Conservation (phyloP, 2,329 filamentous ascomycete species). For the Raffaelea albimanens region DNA sequence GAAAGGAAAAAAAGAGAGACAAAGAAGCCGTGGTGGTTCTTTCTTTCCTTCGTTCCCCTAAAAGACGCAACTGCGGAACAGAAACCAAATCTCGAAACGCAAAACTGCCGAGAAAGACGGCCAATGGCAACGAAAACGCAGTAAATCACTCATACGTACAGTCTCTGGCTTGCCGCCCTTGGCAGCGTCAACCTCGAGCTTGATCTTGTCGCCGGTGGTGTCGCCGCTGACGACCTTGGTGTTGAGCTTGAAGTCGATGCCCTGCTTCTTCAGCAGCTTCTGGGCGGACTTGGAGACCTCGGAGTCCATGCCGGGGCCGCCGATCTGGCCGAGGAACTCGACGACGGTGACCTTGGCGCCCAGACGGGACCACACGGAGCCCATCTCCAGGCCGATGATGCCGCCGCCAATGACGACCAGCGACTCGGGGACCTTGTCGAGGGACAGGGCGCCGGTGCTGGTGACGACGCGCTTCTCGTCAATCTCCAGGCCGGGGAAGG, state of each 20-base stretch:
- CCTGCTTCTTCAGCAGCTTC: constrained; percentile 92
- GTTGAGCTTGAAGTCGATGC: constrained; percentile 94
- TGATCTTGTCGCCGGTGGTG: constrained; percentile 64
- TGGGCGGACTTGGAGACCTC: constrained; percentile 88
- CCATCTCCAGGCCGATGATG: constrained; percentile 99
- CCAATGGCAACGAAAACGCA: no score
- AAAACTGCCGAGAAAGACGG: no score
- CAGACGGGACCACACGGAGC: constrained; percentile 90
- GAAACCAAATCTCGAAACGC: not conserved
- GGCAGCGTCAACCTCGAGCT: constrained; percentile 78
- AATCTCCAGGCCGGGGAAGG: constrained; percentile 90
- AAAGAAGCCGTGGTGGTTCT: no score
- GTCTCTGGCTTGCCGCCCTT: constrained; percentile 95
- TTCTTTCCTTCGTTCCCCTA: no score
- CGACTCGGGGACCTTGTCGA: constrained; percentile 87
- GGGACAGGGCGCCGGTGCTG: constrained; percentile 85
- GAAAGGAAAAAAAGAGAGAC: not conserved
- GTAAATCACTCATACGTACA: no score
- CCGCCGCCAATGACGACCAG: constrained; percentile 96
- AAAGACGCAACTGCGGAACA: not conserved
- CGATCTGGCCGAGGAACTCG: constrained; percentile 92
- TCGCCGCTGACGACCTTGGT: constrained; percentile 91
- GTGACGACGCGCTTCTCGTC: constrained; percentile 97
- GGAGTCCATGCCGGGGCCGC: constrained; percentile 92
- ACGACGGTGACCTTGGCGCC: constrained; percentile 94